Percentiles rank a stretch among this genome's conserved stretches.
phyloP scores from a whole-genome alignment of 768 basidiomycete genomes.

The Pleurotus salmoneostramineus region DNA sequence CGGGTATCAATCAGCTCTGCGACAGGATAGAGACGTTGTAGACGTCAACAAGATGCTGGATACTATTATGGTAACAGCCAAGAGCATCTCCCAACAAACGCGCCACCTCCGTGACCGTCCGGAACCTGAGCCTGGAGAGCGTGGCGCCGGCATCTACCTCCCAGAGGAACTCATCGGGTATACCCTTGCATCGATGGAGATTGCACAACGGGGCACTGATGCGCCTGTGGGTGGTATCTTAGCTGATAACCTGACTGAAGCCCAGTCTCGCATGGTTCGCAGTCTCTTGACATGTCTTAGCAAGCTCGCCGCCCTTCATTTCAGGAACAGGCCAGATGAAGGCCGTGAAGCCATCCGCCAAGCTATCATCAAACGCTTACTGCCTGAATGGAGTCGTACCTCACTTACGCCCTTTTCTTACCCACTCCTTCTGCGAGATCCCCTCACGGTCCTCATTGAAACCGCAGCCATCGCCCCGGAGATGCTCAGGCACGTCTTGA shows the following conservation, averaged over 20 bases:
- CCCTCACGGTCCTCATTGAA: constrained; percentile 87
- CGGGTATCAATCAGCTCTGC: constrained; percentile 55
- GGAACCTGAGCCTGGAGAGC: constrained; percentile 67
- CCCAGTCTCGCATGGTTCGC: constrained; percentile 73
- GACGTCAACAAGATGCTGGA: constrained; percentile 82
- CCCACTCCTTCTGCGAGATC: constrained; percentile 85
- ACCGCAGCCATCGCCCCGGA: constrained; percentile 88
- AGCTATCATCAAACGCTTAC: constrained; percentile 82
- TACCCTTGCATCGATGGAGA: constrained; percentile 79
- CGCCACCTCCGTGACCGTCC: constrained; percentile 75
- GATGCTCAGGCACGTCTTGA: constrained; percentile 83
- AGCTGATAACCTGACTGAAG: constrained; percentile 75
- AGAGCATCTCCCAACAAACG: constrained; percentile 81
- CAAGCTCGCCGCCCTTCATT: constrained; percentile 62
- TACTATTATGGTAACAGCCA: constrained; percentile 75
- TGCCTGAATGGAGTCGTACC: constrained; percentile 90
- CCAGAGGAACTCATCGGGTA: constrained; percentile 91
- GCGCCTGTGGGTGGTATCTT: constrained; percentile 41
- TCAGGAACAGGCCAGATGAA: constrained; percentile 68
- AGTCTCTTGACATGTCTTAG: constrained; percentile 70
- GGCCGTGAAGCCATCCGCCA: constrained; percentile 76
- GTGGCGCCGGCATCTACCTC: constrained; percentile 84
- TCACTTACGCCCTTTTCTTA: constrained; percentile 80
- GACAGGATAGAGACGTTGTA: constrained; percentile 45
- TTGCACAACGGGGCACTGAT: constrained; percentile 68